Evolutionary conservation across 1,139 yeast species (phyloP).

Genomic region (Suhomyces wounanorum): DNA sequence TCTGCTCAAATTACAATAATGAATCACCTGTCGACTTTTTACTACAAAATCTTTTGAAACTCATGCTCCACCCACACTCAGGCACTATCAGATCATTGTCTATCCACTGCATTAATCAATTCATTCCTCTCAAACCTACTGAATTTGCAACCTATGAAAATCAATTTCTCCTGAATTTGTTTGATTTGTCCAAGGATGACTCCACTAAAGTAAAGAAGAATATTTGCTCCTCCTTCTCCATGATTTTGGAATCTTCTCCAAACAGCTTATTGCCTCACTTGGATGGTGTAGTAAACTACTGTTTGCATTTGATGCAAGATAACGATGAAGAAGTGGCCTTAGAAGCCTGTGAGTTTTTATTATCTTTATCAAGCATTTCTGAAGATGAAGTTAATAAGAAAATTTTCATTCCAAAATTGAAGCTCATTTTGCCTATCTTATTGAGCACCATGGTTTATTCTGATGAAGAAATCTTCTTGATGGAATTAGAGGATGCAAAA

Average conservation of each 20-base stretch:
- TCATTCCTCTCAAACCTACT: constrained; percentile 69
- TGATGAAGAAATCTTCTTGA: constrained; percentile 71
- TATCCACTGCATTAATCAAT: constrained; percentile 74
- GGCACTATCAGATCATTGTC: constrained; percentile 62
- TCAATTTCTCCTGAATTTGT: constrained; percentile 61
- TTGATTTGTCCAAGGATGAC: constrained; percentile 61
- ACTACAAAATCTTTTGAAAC: constrained; percentile 62
- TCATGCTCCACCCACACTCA: constrained; percentile 39
- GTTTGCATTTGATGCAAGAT: constrained; percentile 75
- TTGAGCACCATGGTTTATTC: constrained; percentile 85
- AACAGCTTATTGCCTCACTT: constrained; percentile 80
- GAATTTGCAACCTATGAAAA: constrained; percentile 67
- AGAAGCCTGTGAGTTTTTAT: constrained; percentile 90
- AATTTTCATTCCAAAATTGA: constrained; percentile 57
- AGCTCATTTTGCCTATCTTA: constrained; percentile 69
- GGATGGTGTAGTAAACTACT: constrained; percentile 81
- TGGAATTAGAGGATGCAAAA: constrained; percentile 70
- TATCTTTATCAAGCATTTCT: constrained; percentile 65
- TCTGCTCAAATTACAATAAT: constrained; percentile 84
- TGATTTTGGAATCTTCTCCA: constrained; percentile 73
- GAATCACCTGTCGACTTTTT: constrained; percentile 68
- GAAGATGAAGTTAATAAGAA: constrained; percentile 50
- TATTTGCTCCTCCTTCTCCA: constrained; percentile 78
- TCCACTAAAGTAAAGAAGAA: constrained; percentile 66
- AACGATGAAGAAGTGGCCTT: constrained; percentile 74